Conservation (phyloP, 306 rosid genomes). For the Psophocarpus tetragonolobus region DNA sequence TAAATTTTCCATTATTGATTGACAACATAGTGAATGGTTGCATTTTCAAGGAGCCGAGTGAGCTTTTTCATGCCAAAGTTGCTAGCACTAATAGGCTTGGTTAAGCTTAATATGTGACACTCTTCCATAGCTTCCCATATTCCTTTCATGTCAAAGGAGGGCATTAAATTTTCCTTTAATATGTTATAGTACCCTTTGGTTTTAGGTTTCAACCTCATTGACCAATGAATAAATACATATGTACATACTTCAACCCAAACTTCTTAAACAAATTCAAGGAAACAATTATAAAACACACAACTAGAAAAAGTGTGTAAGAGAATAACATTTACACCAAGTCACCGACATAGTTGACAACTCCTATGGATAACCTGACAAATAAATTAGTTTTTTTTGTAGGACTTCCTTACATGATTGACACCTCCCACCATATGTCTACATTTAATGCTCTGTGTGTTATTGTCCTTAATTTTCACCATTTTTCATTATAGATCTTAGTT, state of each 20-base stretch:
- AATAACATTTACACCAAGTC: no score
- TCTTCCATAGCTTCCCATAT: slow-evolving; percentile 53
- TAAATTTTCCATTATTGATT: slow-evolving; percentile 30
- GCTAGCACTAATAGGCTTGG: slow-evolving; percentile 49
- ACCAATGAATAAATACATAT: slow-evolving; percentile 46
- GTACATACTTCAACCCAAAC: slow-evolving; percentile 40
- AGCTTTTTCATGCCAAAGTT: slow-evolving; percentile 43
- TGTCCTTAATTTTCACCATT: no score
- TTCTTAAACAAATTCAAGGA: slow-evolving; percentile 27
- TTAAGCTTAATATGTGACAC: slow-evolving; percentile 37
- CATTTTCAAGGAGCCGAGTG: slow-evolving; percentile 31
- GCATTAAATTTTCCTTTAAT: slow-evolving; percentile 31
- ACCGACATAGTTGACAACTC: no score
- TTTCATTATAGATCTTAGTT: no score
- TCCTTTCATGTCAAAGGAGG: slow-evolving; percentile 43
- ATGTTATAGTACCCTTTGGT: not conserved
- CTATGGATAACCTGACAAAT: no score
- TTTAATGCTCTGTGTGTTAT: no score
- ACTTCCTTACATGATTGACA: no score
- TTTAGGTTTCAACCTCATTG: slow-evolving; percentile 40
- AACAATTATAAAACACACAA: not conserved
- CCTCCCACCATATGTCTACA: no score
- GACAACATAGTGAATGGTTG: slow-evolving; percentile 40
- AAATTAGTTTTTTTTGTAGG: no score
- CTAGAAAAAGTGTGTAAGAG: not conserved